Evolutionary conservation across 2,329 filamentous ascomycete species (phyloP), one percentile per base, ranked within the genome.

Genomic region (Penicillium nordicum): DNA sequence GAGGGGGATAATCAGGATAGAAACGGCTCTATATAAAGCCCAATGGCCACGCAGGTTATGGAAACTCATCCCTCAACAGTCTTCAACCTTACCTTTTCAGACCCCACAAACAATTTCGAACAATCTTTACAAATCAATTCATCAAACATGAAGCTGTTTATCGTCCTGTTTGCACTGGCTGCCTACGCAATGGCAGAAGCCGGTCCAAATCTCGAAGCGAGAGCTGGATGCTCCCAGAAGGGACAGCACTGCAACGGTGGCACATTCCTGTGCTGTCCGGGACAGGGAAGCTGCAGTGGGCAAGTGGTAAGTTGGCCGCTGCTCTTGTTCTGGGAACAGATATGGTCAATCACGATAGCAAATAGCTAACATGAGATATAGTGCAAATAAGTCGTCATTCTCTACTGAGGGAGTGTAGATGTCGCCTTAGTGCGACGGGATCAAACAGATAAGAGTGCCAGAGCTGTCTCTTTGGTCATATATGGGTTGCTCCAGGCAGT

Each of bases 121-220:
- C 14, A 11, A 11, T 6, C 7, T 38, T 27, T 16, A 12, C 9
- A 38, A 27, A n/a, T 2, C 21, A 21, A 37, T 36, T 16, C 7
- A 10, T 30, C 21, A 27, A 36, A 18, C 32, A 55, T 55, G 53
- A 55, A 52, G 21, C 14, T 55, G 5, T 55, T 14, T 11, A 34
- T 55, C 11, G 25, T 45, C 9, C 23, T 55, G 10, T 23, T 52
- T 21, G 53, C 34, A 18, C 41, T 55, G 1, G 48, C 48, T 36
- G 53, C 47, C 27, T 55, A 18, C 6, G 27, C 47, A 41, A 45
- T 51, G 32, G 53, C 53, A 11, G 53, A 55, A 11, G 53, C 53
- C 6, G 21, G 8, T 21, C 84, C 76, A 90, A 83, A 41, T 7
- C 53, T 55, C 18, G 46, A 55, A 46, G 53, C 32, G 27, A 51